Percentiles rank a stretch among this genome's conserved stretches.
phyloP scores from a whole-genome alignment of 805 yeast species.

The Ogataea pilisensis region DNA sequence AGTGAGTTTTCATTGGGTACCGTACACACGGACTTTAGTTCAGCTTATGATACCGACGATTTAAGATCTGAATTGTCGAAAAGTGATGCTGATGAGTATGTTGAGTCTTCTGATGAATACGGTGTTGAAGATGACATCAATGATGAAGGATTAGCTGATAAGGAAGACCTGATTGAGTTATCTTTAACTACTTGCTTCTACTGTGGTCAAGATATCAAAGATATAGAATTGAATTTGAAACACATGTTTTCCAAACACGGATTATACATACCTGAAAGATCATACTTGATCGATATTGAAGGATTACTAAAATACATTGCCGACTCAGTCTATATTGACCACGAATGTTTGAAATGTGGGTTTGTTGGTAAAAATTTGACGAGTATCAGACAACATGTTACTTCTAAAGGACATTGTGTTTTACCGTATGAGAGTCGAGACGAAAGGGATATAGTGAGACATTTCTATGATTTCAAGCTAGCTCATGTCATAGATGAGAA shows the following conservation, averaged over 20 bases:
- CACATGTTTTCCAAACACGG: constrained; percentile 85
- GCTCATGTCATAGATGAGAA: background rate
- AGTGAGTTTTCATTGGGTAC: constrained; percentile 52
- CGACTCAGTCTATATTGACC: constrained; percentile 72
- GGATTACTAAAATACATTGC: constrained; percentile 73
- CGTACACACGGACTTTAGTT: constrained; percentile 17
- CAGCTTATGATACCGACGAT: constrained; percentile 21
- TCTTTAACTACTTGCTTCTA: constrained; percentile 46
- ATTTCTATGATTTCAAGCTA: constrained; percentile 69
- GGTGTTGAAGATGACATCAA: constrained; percentile 17
- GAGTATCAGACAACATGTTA: constrained; percentile 85
- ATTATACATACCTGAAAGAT: constrained; percentile 78
- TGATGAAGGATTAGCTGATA: constrained; percentile 19
- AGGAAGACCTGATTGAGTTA: constrained; percentile 24
- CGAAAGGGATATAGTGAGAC: constrained; percentile 64
- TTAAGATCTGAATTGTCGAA: constrained; percentile 15
- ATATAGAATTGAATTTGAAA: constrained; percentile 42
- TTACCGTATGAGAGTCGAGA: constrained; percentile 81
- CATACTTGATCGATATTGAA: constrained; percentile 58
- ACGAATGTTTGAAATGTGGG: constrained; percentile 74
- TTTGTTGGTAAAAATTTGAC: constrained; percentile 76
- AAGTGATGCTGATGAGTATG: constrained; percentile 11
- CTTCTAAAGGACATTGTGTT: constrained; percentile 78
- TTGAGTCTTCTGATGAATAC: constrained; percentile 12
- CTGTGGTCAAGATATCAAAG: constrained; percentile 39